These are phyloP conservation scores for Hypoxylon sp. DNA, from an alignment of 2,329 filamentous ascomycete species.

Conservation along the genomic window DNA sequence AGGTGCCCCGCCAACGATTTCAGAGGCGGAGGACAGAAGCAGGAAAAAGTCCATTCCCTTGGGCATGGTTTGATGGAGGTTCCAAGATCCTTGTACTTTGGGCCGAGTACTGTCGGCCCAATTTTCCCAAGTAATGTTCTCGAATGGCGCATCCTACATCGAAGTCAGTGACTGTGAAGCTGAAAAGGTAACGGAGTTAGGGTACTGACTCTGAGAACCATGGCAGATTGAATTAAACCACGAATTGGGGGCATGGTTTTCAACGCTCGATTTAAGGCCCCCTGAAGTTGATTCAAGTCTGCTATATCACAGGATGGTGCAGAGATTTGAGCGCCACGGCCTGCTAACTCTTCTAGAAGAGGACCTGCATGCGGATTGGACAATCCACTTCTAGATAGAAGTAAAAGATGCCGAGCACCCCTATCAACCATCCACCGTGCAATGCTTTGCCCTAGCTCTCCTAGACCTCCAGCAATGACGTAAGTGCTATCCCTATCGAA, in stretches of 20 bases:
- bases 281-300: too few relatives aligned
- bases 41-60: constrained; percentile 36
- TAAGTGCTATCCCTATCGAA: too few relatives aligned
- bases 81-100: constrained; percentile 31
- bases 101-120: constrained; percentile 49
- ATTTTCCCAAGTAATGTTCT: constrained; percentile 54
- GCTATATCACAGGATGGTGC: too few relatives aligned
- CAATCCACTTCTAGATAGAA: constrained; percentile 16
- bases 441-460: constrained; percentile 41
- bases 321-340: too few relatives aligned
- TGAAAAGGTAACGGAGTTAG: too few relatives aligned
- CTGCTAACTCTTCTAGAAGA: too few relatives aligned
- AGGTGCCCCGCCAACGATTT: too few relatives aligned
- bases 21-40: constrained; percentile 41
- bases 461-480: constrained; percentile 45
- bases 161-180: too few relatives aligned
- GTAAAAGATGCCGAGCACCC: constrained; percentile 18
- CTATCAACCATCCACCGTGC: constrained; percentile 8
- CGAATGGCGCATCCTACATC: constrained; percentile 49
- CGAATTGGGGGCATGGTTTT: constrained; percentile 19
- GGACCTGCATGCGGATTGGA: too few relatives aligned
- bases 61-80: constrained; percentile 46
- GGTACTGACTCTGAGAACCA: constrained; percentile 18
- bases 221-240: constrained; percentile 31
- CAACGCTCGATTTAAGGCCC: too few relatives aligned